A percentile compares a stretch with the other conserved stretches of the same genome.
Conservation (phyloP, 73 alveolate genomes). For the Paramecium caudatum region DNA sequence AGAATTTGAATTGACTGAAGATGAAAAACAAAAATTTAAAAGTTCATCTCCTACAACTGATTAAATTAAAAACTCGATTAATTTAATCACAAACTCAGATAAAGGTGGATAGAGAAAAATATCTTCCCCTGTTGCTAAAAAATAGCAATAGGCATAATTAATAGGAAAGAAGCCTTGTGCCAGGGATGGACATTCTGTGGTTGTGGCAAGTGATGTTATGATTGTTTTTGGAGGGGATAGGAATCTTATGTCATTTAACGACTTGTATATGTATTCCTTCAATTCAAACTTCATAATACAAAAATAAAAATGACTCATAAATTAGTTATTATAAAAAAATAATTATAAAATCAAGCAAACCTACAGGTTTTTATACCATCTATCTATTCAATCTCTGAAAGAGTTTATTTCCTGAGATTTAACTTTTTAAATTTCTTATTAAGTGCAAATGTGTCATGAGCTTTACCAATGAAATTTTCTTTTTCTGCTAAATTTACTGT, state of each 20-base stretch:
- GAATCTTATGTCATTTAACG: conserved; percentile 98
- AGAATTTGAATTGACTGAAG: conserved; percentile 74
- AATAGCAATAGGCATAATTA: conserved; percentile 31
- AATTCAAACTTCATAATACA: too few relatives aligned
- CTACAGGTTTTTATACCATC: too few relatives aligned
- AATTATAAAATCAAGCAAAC: too few relatives aligned
- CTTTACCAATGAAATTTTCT: too few relatives aligned
- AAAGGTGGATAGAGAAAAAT: conserved; percentile 64
- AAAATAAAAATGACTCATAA: too few relatives aligned
- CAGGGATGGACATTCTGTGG: conserved; percentile 98
- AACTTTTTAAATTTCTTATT: too few relatives aligned
- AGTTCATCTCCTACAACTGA: conserved; percentile 74
- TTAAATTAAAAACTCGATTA: conserved; percentile 57
- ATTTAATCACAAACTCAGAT: conserved; percentile 50
- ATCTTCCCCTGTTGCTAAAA: conserved; percentile 46
- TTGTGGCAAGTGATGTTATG: conserved; percentile 84
- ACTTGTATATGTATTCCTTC: conserved; percentile 63
- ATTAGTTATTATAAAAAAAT: too few relatives aligned
- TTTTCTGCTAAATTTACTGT: too few relatives aligned
- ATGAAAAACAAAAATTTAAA: conserved; percentile 55
- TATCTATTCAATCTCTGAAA: too few relatives aligned
- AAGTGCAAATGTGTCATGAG: too few relatives aligned
- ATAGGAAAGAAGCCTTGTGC: conserved; percentile 86
- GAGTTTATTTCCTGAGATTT: too few relatives aligned
- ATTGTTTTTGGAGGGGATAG: conserved; percentile 99